phyloP scores from a whole-genome alignment of 176 grass and related monocot species.

The Poa annua region DNA sequence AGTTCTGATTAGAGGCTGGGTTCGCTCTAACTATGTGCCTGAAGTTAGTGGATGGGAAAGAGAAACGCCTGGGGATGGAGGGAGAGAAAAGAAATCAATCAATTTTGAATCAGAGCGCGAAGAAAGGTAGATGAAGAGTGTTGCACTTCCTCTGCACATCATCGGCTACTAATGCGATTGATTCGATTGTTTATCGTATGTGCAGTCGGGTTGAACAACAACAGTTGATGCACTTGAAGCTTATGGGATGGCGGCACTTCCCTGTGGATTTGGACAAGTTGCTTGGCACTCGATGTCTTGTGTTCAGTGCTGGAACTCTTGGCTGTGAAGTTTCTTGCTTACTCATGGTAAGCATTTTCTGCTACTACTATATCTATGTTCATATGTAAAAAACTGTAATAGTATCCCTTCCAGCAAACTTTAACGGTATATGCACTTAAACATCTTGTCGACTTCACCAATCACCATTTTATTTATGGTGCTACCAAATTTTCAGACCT shows the following conservation, averaged over 20 bases:
- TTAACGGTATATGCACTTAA: neutral
- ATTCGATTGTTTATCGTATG: slow-evolving; percentile 33
- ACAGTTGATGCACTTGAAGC: slow-evolving; percentile 91
- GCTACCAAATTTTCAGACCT: slow-evolving; percentile 61
- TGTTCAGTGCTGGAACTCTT: slow-evolving; percentile 83
- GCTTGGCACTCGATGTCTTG: slow-evolving; percentile 59
- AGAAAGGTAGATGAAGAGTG: slow-evolving; percentile 53
- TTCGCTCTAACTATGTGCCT: slow-evolving; percentile 64
- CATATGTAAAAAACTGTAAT: too few relatives aligned
- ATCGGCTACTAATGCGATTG: slow-evolving; percentile 8
- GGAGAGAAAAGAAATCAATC: slow-evolving; percentile 45
- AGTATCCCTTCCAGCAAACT: slow-evolving; percentile 8
- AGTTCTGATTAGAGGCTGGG: slow-evolving; percentile 49
- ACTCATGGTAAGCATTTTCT: slow-evolving; percentile 71
- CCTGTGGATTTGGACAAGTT: slow-evolving; percentile 77
- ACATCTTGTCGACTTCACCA: neutral
- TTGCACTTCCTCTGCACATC: slow-evolving; percentile 5
- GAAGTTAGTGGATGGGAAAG: slow-evolving; percentile 92
- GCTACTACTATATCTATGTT: too few relatives aligned
- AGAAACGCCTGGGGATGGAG: slow-evolving; percentile 44
- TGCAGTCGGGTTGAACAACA: slow-evolving; percentile 67
- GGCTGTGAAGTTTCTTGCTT: slow-evolving; percentile 95
- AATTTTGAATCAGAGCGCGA: slow-evolving; percentile 56
- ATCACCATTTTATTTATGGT: slow-evolving; percentile 37
- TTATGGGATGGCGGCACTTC: slow-evolving; percentile 97